Percentiles rank a stretch among this genome's conserved stretches.
phyloP scores from a whole-genome alignment of 2,329 filamentous ascomycete genomes.

The Pseudofabraea citricarpa region DNA sequence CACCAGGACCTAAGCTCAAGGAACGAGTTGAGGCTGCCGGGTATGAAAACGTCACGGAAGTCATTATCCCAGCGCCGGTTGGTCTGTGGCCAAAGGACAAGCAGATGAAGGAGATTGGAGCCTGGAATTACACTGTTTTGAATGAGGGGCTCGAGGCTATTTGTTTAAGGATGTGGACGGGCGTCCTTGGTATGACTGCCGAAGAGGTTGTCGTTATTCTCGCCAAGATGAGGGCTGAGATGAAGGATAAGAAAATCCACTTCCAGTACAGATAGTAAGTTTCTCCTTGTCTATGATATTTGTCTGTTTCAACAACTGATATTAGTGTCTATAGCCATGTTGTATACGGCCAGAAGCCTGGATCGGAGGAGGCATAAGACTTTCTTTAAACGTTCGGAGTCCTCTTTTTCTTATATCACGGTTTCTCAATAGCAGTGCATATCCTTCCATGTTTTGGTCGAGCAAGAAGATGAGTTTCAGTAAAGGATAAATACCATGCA shows the following conservation, averaged over 20 bases:
- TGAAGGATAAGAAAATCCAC: not conserved
- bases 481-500: too few relatives aligned
- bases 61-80: not conserved
- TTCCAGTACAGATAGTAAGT: not conserved
- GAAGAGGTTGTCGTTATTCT: not conserved
- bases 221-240: not conserved
- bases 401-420: too few relatives aligned
- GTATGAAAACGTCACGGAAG: not conserved
- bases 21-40: not conserved
- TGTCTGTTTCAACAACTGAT: too few relatives aligned
- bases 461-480: too few relatives aligned
- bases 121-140: not conserved
- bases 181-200: not conserved
- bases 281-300: not conserved
- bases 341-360: too few relatives aligned
- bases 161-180: not conserved
- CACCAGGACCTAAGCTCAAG: not conserved
- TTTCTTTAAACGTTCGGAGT: too few relatives aligned
- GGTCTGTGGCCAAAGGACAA: conserved; percentile 2
- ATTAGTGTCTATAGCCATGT: too few relatives aligned
- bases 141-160: not conserved
- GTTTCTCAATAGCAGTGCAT: too few relatives aligned
- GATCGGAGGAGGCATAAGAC: too few relatives aligned
- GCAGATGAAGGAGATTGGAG: not conserved
- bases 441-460: too few relatives aligned